These are phyloP conservation scores for Coemansia interrupta DNA, from an alignment of 192 early-diverging fungal genomes.

Conservation along the genomic window DNA sequence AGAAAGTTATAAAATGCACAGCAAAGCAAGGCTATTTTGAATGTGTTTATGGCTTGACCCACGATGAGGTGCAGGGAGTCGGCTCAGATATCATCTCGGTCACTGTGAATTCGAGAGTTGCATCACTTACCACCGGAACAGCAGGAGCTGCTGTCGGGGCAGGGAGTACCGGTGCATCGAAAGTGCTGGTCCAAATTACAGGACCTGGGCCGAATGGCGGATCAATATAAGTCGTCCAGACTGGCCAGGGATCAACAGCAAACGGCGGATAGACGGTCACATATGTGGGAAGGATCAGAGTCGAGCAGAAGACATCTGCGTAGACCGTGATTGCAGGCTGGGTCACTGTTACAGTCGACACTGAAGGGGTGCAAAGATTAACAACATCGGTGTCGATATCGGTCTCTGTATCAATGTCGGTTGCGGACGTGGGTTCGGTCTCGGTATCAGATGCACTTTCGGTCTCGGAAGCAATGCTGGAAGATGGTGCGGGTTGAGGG, in stretches of 20 bases:
- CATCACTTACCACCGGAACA: conserved; percentile 3
- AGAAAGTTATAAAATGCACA: not conserved
- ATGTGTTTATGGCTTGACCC: conserved; percentile 3
- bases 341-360: conserved; percentile 7
- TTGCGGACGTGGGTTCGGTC: not conserved
- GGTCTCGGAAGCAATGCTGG: not conserved
- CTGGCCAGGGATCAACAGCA: conserved; percentile 12
- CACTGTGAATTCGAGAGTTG: conserved; percentile 2
- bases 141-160: conserved; percentile 6
- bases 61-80: conserved; percentile 21
- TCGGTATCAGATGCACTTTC: not conserved
- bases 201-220: conserved; percentile 37
- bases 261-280: conserved; percentile 18
- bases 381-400: not conserved
- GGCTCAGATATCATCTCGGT: conserved; percentile 5
- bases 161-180: conserved; percentile 7
- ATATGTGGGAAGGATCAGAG: conserved; percentile 24
- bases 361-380: not conserved
- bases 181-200: conserved; percentile 31
- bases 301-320: conserved; percentile 3
- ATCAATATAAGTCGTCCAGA: conserved; percentile 5
- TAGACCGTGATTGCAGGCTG: conserved; percentile 17
- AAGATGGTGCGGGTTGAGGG: conserved; percentile 12
- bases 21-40: not conserved
- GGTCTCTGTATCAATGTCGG: not conserved